Conservation (phyloP, 306 rosid genomes). For the Ziziphus jujuba region DNA sequence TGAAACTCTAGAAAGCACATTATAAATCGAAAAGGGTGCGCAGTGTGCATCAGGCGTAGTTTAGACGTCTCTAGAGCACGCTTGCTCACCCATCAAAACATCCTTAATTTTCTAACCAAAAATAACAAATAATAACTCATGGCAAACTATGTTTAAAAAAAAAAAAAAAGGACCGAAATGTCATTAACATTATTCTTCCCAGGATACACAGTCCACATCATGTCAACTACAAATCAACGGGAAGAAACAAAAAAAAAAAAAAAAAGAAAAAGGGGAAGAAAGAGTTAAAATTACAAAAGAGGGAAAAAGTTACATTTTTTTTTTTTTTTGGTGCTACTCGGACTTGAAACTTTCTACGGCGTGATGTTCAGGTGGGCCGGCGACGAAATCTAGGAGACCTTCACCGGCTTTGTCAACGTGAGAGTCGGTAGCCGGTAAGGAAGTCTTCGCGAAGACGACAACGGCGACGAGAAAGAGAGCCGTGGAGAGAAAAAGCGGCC, state of each 20-base stretch:
- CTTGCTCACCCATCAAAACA: neutral
- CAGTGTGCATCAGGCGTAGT: neutral
- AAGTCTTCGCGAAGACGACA: constrained; percentile 53
- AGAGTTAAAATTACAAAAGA: constrained; percentile 9
- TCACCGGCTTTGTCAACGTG: constrained; percentile 44
- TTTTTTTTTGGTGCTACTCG: constrained; percentile 22
- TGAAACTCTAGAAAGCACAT: too few species aligned
- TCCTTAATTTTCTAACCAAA: neutral
- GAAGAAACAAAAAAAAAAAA: neutral
- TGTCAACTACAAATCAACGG: neutral
- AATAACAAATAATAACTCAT: too few species aligned
- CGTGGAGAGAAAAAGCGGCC: constrained; percentile 92
- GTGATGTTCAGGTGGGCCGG: constrained; percentile 61
- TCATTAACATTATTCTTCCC: constrained; percentile 19
- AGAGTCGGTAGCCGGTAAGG: constrained; percentile 36
- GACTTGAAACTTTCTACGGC: constrained; percentile 38
- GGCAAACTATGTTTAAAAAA: too few species aligned
- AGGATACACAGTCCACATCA: constrained; percentile 6
- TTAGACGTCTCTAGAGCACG: neutral
- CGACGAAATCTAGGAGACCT: constrained; percentile 76
- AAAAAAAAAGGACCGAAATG: neutral
- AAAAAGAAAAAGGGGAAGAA: neutral
- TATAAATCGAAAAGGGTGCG: neutral
- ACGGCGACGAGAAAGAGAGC: constrained; percentile 72
- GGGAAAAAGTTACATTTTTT: constrained; percentile 1